These are phyloP conservation scores for Neonectria hederae DNA, from an alignment of 2,329 filamentous ascomycete genomes.

Conservation along the genomic window DNA sequence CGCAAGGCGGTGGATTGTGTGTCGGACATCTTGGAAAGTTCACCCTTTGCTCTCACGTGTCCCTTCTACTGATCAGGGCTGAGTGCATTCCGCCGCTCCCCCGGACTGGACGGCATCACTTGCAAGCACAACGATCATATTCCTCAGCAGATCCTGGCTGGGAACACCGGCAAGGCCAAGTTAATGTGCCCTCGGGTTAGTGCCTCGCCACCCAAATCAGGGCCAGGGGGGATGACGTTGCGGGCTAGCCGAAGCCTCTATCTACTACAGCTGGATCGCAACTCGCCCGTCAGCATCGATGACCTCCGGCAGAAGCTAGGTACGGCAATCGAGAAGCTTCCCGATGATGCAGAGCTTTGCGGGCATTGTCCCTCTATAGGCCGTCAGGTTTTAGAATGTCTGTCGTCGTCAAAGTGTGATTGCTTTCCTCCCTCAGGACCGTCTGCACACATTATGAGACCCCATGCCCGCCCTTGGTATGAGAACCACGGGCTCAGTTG, in stretches of 20 bases:
- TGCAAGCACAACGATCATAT: background rate
- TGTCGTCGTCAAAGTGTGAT: slow-evolving; percentile 1
- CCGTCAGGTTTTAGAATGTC: background rate
- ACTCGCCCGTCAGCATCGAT: background rate
- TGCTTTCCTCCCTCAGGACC: slow-evolving; percentile 3
- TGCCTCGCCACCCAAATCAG: background rate
- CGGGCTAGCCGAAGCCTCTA: background rate
- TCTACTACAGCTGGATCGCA: background rate
- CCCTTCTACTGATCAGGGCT: background rate
- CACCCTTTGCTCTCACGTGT: slow-evolving; percentile 6
- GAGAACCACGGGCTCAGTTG: background rate
- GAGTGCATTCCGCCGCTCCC: background rate
- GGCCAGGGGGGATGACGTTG: background rate
- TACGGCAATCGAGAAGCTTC: background rate
- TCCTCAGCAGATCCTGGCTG: background rate
- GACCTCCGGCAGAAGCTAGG: background rate
- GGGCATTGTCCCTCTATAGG: background rate
- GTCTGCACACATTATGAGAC: accelerated
- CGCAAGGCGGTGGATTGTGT: background rate
- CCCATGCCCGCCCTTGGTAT: background rate
- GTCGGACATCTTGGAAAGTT: slow-evolving; percentile 9
- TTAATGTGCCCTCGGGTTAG: background rate
- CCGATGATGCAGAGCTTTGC: background rate
- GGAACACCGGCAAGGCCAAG: background rate
- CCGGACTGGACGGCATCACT: too few species aligned